Evolutionary conservation across 257 asterid genomes (phyloP).

Genomic region (Scutellaria baicalensis): DNA sequence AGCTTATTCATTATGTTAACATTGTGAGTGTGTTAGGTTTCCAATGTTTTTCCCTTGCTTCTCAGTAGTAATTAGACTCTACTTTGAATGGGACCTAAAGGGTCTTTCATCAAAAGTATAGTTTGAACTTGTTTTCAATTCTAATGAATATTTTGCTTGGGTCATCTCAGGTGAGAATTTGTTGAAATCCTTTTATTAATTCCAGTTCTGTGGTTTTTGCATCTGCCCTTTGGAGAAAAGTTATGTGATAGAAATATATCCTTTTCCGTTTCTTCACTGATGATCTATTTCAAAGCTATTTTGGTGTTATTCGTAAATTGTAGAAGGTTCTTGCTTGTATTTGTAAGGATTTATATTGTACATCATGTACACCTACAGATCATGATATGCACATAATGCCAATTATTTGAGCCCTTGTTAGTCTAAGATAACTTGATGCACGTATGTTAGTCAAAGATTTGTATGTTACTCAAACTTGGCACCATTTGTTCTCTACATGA

Average conservation of each 20-base stretch:
- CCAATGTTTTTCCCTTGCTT: background rate
- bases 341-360: background rate
- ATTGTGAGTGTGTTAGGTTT: conserved; percentile 20
- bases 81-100: background rate
- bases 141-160: background rate
- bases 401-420: background rate
- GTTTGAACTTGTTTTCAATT: background rate
- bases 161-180: background rate
- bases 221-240: background rate
- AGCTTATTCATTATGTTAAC: conserved; percentile 49
- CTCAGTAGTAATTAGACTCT: background rate
- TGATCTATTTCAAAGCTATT: background rate
- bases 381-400: background rate
- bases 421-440: background rate
- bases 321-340: background rate
- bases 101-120: background rate
- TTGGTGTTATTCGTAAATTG: background rate
- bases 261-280: background rate
- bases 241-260: background rate
- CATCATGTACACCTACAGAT: background rate
- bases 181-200: background rate
- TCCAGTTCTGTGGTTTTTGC: background rate
- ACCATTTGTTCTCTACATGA: background rate
- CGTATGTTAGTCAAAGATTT: background rate
- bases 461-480: background rate